Conservation (phyloP, 2,329 filamentous ascomycete species). For the Chrysosporium queenslandicum region DNA sequence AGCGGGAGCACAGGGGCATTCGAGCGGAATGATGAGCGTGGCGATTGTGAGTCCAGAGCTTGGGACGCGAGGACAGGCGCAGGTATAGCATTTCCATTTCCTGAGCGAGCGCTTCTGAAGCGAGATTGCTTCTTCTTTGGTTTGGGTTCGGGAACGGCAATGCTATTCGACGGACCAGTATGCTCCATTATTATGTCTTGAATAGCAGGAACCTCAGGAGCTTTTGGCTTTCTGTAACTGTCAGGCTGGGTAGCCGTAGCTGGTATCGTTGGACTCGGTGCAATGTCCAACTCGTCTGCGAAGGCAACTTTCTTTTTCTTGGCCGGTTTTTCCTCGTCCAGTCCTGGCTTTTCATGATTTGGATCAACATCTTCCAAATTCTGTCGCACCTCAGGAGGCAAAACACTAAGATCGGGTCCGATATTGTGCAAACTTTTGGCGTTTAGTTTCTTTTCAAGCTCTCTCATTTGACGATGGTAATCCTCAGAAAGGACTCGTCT, state of each 20-base stretch:
- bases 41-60: constrained; percentile 18
- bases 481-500: constrained; percentile 58
- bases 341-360: constrained; percentile 11
- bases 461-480: constrained; percentile 73
- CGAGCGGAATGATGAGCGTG: constrained; percentile 13
- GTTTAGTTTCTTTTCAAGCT: constrained; percentile 66
- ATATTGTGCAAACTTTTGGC: constrained; percentile 48
- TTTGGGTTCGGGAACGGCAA: constrained; percentile 13
- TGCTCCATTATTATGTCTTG: constrained; percentile 40
- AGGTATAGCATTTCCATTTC: constrained; percentile 2
- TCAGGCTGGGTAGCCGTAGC: constrained; percentile 19
- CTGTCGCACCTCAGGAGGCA: constrained; percentile 27
- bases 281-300: constrained; percentile 62
- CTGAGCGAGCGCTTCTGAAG: constrained; percentile 34
- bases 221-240: constrained; percentile 27
- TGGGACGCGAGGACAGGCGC: constrained; percentile 14
- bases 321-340: constrained; percentile 22
- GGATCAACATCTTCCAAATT: constrained; percentile 22
- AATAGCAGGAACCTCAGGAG: constrained; percentile 27
- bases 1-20: constrained; percentile 21
- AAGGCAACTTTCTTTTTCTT: constrained; percentile 69
- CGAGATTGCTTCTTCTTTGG: constrained; percentile 35
- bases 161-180: constrained; percentile 19
- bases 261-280: constrained; percentile 35
- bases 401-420: constrained; percentile 38